Conservation (phyloP, 2,329 filamentous ascomycete species). For the Thielaviopsis populi region DNA sequence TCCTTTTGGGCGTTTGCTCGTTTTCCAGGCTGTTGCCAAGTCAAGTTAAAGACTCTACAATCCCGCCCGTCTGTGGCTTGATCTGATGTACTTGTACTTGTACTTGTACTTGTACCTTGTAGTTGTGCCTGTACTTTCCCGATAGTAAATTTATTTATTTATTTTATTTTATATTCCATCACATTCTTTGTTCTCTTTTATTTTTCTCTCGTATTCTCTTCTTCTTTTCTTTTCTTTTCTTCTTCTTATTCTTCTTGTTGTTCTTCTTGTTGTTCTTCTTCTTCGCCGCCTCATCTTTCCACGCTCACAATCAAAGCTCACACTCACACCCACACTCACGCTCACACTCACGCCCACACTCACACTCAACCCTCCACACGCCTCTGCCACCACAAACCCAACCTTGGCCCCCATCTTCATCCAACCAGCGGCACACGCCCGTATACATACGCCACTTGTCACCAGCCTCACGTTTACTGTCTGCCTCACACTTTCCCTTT, state of each 20-base stretch:
- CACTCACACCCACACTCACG: background rate
- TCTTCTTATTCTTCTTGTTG: background rate
- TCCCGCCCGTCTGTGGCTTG: background rate
- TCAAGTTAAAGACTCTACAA: background rate
- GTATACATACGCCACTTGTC: conserved; percentile 1
- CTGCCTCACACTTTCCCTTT: background rate
- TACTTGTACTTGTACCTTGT: background rate
- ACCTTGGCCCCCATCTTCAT: background rate
- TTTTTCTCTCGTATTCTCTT: conserved; percentile 3
- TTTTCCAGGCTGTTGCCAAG: background rate
- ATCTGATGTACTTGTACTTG: background rate
- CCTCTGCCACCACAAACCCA: background rate
- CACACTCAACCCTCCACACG: background rate
- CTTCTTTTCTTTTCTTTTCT: background rate
- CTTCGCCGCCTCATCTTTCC: background rate
- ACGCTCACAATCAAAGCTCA: background rate
- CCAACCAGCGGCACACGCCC: no score
- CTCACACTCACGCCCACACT: no score
- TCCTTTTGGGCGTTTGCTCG: background rate
- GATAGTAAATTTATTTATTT: conserved; percentile 10
- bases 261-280: background rate
- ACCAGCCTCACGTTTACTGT: background rate
- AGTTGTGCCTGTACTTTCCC: background rate
- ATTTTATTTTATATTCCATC: background rate
- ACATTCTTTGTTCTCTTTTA: background rate